phyloP scores from a whole-genome alignment of 495 filamentous ascomycete species.

The Penicillium manginii region DNA sequence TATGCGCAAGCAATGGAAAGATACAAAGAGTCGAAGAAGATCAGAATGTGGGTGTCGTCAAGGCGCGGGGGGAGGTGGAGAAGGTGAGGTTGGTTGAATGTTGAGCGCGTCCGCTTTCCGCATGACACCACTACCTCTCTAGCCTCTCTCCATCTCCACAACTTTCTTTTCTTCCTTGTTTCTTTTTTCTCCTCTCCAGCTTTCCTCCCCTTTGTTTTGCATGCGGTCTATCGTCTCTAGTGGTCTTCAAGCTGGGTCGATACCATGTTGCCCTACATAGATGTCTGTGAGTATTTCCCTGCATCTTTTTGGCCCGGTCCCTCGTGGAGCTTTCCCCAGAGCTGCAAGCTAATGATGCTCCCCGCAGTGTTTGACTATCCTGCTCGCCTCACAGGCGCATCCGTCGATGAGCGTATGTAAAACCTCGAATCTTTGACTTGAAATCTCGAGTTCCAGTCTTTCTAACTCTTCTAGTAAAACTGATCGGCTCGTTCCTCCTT shows the following conservation, averaged over 20 bases:
- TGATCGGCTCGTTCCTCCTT: conserved; percentile 86
- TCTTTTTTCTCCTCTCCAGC: conserved; percentile 59
- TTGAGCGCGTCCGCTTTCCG: conserved; percentile 31
- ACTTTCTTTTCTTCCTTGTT: conserved; percentile 57
- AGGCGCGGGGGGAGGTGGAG: conserved; percentile 24
- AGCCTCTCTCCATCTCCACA: conserved; percentile 8
- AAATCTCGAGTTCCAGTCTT: conserved; percentile 4
- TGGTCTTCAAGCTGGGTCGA: conserved; percentile 24
- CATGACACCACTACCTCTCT: conserved; percentile 25
- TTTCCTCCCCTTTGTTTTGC: conserved; percentile 1
- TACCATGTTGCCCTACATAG: conserved; percentile 85
- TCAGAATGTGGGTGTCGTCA: neutral
- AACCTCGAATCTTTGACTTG: neutral
- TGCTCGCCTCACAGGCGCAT: conserved; percentile 68
- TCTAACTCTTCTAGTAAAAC: conserved; percentile 69
- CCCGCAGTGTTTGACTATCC: conserved; percentile 72
- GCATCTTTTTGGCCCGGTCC: neutral
- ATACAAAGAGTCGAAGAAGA: conserved; percentile 2
- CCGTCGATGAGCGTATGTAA: conserved; percentile 80
- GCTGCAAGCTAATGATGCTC: conserved; percentile 26
- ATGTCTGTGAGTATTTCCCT: conserved; percentile 62
- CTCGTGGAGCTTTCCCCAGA: conserved; percentile 19
- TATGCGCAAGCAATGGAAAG: conserved; percentile 1
- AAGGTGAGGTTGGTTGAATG: conserved; percentile 28
- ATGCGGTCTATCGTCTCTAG: conserved; percentile 6